Evolutionary conservation across 768 basidiomycete species (phyloP).

Genomic region (Auricularia auricula-judae): DNA sequence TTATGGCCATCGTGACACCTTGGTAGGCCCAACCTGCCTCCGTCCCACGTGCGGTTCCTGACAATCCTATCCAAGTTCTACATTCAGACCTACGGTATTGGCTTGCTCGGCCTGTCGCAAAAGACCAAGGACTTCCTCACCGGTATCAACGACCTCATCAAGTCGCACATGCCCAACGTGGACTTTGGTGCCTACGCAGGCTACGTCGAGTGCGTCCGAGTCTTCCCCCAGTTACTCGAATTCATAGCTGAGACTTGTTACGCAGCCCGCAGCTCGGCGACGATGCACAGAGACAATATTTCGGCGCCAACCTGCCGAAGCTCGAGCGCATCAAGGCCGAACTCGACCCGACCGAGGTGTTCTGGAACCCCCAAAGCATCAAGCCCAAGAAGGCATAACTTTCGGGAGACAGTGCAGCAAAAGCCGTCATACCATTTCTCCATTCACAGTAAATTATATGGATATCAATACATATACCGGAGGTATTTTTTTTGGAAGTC

Average conservation of each 20-base stretch:
- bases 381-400: background rate
- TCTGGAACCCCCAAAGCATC: conserved; percentile 1
- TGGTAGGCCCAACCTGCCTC: background rate
- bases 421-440: too few species aligned
- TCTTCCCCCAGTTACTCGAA: background rate
- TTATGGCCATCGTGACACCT: conserved; percentile 5
- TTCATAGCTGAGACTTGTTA: background rate
- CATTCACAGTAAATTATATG: too few species aligned
- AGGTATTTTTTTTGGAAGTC: too few species aligned
- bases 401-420: too few species aligned
- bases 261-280: background rate
- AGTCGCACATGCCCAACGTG: conserved; percentile 2
- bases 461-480: too few species aligned
- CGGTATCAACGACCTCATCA: conserved; percentile 4
- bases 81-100: conserved; percentile 6
- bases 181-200: conserved; percentile 8
- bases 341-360: background rate
- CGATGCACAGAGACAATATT: conserved; percentile 22
- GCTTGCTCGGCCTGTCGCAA: background rate
- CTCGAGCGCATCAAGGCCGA: conserved; percentile 54
- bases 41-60: background rate
- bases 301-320: conserved; percentile 56
- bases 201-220: conserved; percentile 6
- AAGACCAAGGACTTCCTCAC: conserved; percentile 4
- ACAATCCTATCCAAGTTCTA: background rate